phyloP scores from a whole-genome alignment of 306 rosid species.

The Cicer cuneatum region DNA sequence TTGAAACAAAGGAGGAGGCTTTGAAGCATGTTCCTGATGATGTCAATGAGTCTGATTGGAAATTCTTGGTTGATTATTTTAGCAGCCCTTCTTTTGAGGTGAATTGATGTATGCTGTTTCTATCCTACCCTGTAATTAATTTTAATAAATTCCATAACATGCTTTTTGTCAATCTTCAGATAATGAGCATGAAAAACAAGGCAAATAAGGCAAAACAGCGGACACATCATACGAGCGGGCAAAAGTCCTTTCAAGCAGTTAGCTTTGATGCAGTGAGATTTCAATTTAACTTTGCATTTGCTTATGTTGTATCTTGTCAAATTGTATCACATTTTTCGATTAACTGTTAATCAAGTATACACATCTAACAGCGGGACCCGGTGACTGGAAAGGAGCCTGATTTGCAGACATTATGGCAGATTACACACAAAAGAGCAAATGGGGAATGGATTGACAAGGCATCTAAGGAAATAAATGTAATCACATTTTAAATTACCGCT shows the following conservation, averaged over 20 bases:
- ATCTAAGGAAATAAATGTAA: constrained; percentile 53
- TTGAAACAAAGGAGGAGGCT: constrained; percentile 51
- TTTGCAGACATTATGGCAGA: constrained; percentile 50
- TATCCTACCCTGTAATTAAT: not conserved
- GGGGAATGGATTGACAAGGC: constrained; percentile 55
- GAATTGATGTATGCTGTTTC: constrained; percentile 2
- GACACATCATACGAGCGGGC: constrained; percentile 42
- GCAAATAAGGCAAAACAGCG: constrained; percentile 46
- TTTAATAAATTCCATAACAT: constrained; percentile 33
- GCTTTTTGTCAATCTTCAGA: constrained; percentile 39
- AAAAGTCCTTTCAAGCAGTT: constrained; percentile 46
- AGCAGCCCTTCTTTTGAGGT: constrained; percentile 53
- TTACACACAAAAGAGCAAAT: constrained; percentile 51
- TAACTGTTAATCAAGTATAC: no score
- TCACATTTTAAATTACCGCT: not conserved
- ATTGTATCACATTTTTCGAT: not conserved
- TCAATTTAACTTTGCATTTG: not conserved
- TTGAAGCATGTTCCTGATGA: constrained; percentile 48
- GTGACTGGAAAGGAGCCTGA: constrained; percentile 57
- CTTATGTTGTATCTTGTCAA: not conserved
- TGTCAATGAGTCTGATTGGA: constrained; percentile 50
- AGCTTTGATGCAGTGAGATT: constrained; percentile 56
- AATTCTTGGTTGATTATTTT: constrained; percentile 52
- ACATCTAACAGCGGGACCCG: constrained; percentile 43
- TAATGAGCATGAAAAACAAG: constrained; percentile 47